These are phyloP conservation scores for Lasiodiplodia citricola DNA, from an alignment of 2,329 filamentous ascomycete genomes.

Conservation along the genomic window DNA sequence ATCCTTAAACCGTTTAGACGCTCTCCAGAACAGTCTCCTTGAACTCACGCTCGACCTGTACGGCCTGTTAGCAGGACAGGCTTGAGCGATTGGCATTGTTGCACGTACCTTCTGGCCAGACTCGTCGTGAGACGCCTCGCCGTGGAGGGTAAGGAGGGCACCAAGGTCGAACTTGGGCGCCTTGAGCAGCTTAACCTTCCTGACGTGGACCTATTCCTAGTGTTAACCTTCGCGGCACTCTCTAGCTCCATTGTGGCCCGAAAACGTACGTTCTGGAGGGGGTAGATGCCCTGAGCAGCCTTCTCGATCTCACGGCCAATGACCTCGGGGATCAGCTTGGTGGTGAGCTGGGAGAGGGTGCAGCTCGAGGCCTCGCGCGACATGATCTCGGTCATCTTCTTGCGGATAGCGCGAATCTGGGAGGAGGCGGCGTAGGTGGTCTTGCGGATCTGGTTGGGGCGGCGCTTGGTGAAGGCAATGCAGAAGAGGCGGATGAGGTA, in stretches of 20 bases:
- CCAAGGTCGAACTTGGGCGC: conserved; percentile 98
- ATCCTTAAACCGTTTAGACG: conserved; percentile 70
- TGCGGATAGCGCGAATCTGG: conserved; percentile 96
- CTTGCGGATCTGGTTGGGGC: conserved; percentile 99
- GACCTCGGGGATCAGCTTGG: conserved; percentile 99
- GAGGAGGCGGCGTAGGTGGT: conserved; percentile 97
- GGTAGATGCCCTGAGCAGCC: conserved; percentile 98
- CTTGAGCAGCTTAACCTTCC: conserved; percentile 99
- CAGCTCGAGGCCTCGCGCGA: conserved; percentile 92
- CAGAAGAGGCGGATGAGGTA: conserved; percentile 99
- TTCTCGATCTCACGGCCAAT: conserved; percentile 99
- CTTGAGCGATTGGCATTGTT: too few species aligned
- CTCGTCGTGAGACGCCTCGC: conserved; percentile 95
- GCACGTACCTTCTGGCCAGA: conserved; percentile 87
- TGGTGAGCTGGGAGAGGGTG: conserved; percentile 94
- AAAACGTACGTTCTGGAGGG: conserved; percentile 87
- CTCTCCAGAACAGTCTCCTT: conserved; percentile 95
- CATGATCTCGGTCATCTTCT: conserved; percentile 99
- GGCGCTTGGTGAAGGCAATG: conserved; percentile 99
- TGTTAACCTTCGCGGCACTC: conserved; percentile 33
- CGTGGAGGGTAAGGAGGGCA: conserved; percentile 93
- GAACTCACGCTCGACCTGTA: conserved; percentile 84
- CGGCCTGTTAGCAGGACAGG: conserved; percentile 6
- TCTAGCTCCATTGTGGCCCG: not conserved
- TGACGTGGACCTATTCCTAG: conserved; percentile 84